Conservation (phyloP, 768 basidiomycete genomes). For the Gautieria morchelliformis region DNA sequence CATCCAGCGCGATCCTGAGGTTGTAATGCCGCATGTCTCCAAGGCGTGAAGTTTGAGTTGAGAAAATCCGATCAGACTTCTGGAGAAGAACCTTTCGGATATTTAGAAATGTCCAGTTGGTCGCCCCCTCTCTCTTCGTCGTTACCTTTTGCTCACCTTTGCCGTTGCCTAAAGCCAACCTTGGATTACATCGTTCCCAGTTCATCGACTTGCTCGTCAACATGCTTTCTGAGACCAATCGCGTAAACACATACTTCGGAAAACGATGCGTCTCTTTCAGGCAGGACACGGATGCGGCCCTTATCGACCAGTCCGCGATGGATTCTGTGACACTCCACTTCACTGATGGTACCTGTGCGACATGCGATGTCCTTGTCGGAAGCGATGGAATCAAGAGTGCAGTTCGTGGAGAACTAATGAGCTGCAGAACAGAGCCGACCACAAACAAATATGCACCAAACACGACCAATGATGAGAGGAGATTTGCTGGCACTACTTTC, state of each 20-base stretch:
- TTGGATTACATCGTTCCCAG: slow-evolving; percentile 37
- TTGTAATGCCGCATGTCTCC: no score
- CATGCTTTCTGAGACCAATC: slow-evolving; percentile 16
- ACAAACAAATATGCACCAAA: background rate
- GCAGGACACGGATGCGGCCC: background rate
- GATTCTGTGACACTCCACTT: slow-evolving; percentile 3
- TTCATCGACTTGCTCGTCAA: slow-evolving; percentile 36
- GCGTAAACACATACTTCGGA: slow-evolving; percentile 19
- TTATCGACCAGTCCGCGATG: background rate
- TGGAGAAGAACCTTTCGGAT: slow-evolving; percentile 20
- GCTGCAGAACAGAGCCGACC: background rate
- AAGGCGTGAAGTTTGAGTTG: slow-evolving; percentile 38
- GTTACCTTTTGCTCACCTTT: background rate
- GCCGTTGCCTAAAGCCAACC: background rate
- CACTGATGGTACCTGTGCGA: slow-evolving; percentile 17
- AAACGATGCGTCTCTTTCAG: slow-evolving; percentile 21
- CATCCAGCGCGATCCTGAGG: no score
- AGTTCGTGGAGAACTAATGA: slow-evolving; percentile 25
- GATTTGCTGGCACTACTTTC: background rate
- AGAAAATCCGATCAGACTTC: slow-evolving; percentile 31
- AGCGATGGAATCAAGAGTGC: slow-evolving; percentile 25
- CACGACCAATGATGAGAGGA: background rate
- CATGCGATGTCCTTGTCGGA: slow-evolving; percentile 23
- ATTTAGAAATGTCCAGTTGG: slow-evolving; percentile 1
- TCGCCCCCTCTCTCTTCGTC: background rate